Conservation (phyloP, 2,329 filamentous ascomycete genomes). For the Talaromyces sp. region DNA sequence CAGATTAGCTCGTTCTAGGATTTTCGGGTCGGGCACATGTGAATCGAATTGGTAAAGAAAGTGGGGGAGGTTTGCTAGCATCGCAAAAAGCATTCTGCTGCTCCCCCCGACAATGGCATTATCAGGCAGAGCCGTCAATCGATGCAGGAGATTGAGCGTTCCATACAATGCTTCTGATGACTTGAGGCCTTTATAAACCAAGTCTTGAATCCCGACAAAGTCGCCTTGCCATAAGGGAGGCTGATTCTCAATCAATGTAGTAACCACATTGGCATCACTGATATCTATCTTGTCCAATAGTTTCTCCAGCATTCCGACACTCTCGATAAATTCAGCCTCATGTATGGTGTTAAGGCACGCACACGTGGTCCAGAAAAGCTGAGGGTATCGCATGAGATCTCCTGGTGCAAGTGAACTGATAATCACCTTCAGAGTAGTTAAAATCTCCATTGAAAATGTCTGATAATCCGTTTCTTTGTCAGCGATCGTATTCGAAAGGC, state of each 20-base stretch:
- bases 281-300: conserved; percentile 81
- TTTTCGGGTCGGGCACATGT: conserved; percentile 49
- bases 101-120: conserved; percentile 78
- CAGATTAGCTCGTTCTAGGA: conserved; percentile 60
- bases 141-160: conserved; percentile 71
- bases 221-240: conserved; percentile 82
- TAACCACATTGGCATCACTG: conserved; percentile 61
- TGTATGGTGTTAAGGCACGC: conserved; percentile 96
- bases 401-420: conserved; percentile 76
- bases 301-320: conserved; percentile 83
- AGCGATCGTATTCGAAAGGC: conserved; percentile 93
- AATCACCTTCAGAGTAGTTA: conserved; percentile 88
- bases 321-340: conserved; percentile 89
- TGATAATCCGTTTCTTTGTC: conserved; percentile 93
- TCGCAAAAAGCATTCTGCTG: conserved; percentile 72
- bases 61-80: conserved; percentile 87
- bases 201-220: conserved; percentile 78
- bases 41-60: conserved; percentile 77
- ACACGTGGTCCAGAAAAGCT: conserved; percentile 96
- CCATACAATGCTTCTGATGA: conserved; percentile 77
- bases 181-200: conserved; percentile 87
- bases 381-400: conserved; percentile 81
- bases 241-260: conserved; percentile 68
- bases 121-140: conserved; percentile 70
- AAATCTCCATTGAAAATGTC: conserved; percentile 94